phyloP scores from a whole-genome alignment of 495 filamentous ascomycete genomes.

The Rostrohypoxylon terebratum region DNA sequence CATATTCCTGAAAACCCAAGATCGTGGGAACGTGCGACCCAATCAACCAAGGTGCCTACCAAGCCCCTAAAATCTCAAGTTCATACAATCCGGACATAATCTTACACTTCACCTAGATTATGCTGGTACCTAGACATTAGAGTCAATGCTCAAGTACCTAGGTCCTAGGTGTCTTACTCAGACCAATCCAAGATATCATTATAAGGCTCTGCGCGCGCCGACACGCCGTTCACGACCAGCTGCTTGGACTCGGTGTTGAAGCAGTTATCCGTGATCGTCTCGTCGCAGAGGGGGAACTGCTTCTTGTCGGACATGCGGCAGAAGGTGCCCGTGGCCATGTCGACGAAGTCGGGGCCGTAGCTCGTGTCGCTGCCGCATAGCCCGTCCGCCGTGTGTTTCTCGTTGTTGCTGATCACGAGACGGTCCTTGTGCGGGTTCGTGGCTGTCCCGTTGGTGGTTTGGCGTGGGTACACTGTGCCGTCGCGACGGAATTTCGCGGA shows the following conservation, averaged over 20 bases:
- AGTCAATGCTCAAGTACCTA: neutral
- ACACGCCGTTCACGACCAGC: slow-evolving; percentile 29
- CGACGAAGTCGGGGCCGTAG: slow-evolving; percentile 50
- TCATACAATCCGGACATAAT: neutral
- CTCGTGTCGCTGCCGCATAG: slow-evolving; percentile 50
- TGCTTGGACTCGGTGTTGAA: slow-evolving; percentile 29
- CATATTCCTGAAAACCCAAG: neutral
- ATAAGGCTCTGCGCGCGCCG: slow-evolving; percentile 30
- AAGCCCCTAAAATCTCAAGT: neutral
- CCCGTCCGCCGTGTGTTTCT: slow-evolving; percentile 34
- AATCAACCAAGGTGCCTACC: slow-evolving; percentile 4
- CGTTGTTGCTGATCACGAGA: slow-evolving; percentile 49
- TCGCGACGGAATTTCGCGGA: slow-evolving; percentile 26
- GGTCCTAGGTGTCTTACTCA: slow-evolving; percentile 4
- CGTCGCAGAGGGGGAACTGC: slow-evolving; percentile 34
- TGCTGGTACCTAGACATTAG: neutral
- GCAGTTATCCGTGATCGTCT: slow-evolving; percentile 30
- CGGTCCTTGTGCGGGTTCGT: slow-evolving; percentile 21
- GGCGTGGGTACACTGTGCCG: neutral
- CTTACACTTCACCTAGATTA: neutral
- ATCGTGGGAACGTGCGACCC: neutral
- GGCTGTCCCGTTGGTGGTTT: neutral
- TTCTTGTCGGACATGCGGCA: slow-evolving; percentile 52
- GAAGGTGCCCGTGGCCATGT: slow-evolving; percentile 39
- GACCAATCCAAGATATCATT: slow-evolving; percentile 40